Evolutionary conservation across 2,329 filamentous ascomycete genomes (phyloP), one percentile per base, ranked within the genome.

Genomic region (Sarocladium strictum): DNA sequence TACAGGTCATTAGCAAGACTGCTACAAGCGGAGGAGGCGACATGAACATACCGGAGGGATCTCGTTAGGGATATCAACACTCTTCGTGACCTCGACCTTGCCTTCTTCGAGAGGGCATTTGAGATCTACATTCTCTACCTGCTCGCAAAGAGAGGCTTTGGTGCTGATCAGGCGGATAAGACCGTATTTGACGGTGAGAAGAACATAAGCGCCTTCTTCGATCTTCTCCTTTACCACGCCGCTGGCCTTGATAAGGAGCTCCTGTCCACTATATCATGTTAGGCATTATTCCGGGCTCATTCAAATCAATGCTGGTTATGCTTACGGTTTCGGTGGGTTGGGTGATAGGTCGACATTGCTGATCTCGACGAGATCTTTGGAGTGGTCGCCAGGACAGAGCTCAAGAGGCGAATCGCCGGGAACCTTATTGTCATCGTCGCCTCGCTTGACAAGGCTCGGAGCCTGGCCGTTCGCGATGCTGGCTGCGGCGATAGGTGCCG

Each of bases 131-230:
- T 97, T 91, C 68, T 81, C 77, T 60, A 96, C 83, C 69, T 96
- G 87, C 57, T 97, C 89, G 76, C 94, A 99, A 35, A 97, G 81
- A 67, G 96, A 87, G 64, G 86, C 85, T 61, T 79, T 81, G 60
- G 88, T 88, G 70, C 82, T 89, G 71, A 99, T 84, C 60, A 99
- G 81, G 54, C 85, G 89, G 70, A 99, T 97, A 61, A 96, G 78
- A 57, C 93, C 93, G 71, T 96, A 97, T 75, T 96, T 97, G 73
- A 99, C 93, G 61, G 85, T 81, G 38, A 99, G 70, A 49, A 86
- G 78, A 58, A 97, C 87, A 63, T 89, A 90, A 57, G 93, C 90
- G 56, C 90, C 93, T 56, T 90, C 69, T 54, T 84, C 80, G 60
- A 99, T 84, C 53, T 78, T 72, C 65, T 95, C 73, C 62, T 79